Evolutionary conservation across 768 basidiomycete genomes (phyloP), one percentile per base, ranked within the genome.

Genomic region (Boletus speciosus): DNA sequence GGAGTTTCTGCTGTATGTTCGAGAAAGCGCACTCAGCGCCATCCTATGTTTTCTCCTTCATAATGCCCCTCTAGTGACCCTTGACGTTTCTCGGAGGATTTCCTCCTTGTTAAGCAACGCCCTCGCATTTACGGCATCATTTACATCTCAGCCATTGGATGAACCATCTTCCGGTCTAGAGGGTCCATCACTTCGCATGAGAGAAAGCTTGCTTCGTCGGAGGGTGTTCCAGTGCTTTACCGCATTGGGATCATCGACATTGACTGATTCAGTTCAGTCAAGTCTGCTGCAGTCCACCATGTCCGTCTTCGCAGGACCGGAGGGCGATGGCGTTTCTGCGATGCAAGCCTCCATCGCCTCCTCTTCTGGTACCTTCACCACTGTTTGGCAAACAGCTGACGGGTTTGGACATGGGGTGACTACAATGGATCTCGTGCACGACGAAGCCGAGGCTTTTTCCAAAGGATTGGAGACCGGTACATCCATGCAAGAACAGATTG

Each of bases 331-430:
- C 0, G 86, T 91, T 1, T 92, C 91, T 2, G 83, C 86, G 0
- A 82, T 97, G 16, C 96, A 98, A 69, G 94, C 94, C 1, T 90
- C 92, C 0, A 96, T 98, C 58, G 88, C 90, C 0, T 86, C 90
- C 1, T 90, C 86, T 6, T 80, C 90, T 0, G 95, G 94, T 1
- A 76, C 82, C 0, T 95, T 97, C 69, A 85, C 84, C 3, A 83
- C 81, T 14, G 79, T 99, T 12, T 98, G 96, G 96, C 82, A 87
- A 52, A 81, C 82, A 51, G 77, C 80, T 2, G 96, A 98, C 68
- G 91, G 93, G 6, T 96, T 93, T 71, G 95, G 85, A 0, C 94
- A 92, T 71, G 96, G 96, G 0, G 85, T 97, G 2, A 91, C 92
- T 4, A 87, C 80, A 40, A 73, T 85, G 21, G 81, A 84, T 44